A percentile compares a stretch with the other conserved stretches of the same genome.
Evolutionary conservation across 768 basidiomycete genomes (phyloP).

Genomic region (Mycena metata): DNA sequence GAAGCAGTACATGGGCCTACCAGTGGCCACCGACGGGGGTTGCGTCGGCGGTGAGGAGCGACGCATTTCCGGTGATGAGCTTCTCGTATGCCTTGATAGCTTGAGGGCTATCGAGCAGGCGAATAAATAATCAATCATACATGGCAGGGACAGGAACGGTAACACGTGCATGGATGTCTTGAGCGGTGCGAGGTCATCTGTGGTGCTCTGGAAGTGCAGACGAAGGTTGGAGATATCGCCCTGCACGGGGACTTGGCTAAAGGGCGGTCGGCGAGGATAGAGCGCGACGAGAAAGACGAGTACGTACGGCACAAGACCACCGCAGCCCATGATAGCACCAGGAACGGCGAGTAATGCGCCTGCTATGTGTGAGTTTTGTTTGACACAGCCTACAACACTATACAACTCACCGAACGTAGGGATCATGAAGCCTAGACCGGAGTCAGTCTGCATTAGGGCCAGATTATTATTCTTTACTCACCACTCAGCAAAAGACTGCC

Average conservation of each 20-base stretch:
- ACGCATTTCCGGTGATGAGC: constrained; percentile 34
- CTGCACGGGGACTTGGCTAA: constrained; percentile 43
- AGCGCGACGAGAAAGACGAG: not conserved
- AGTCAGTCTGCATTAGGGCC: not conserved
- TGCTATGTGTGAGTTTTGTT: too few relatives aligned
- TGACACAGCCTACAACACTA: too few relatives aligned
- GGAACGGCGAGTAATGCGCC: constrained; percentile 41
- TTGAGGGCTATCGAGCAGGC: constrained; percentile 35
- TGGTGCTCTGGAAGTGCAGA: constrained; percentile 45
- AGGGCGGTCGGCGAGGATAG: not conserved
- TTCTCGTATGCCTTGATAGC: constrained; percentile 42
- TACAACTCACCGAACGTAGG: constrained; percentile 35
- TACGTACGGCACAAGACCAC: constrained; percentile 43
- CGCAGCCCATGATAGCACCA: constrained; percentile 44
- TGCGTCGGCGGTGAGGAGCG: constrained; percentile 44
- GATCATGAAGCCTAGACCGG: constrained; percentile 42
- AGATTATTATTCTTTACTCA: constrained; percentile 2
- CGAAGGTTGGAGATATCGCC: constrained; percentile 43
- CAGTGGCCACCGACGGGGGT: constrained; percentile 45
- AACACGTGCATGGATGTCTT: constrained; percentile 40
- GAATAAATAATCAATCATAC: not conserved
- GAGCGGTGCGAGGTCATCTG: constrained; percentile 41
- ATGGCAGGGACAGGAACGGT: not conserved
- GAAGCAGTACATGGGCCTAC: constrained; percentile 25
- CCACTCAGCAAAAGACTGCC: constrained; percentile 46